These are phyloP conservation scores for Rhododendron ovatum DNA, from an alignment of 148 eudicot species.

Conservation along the genomic window DNA sequence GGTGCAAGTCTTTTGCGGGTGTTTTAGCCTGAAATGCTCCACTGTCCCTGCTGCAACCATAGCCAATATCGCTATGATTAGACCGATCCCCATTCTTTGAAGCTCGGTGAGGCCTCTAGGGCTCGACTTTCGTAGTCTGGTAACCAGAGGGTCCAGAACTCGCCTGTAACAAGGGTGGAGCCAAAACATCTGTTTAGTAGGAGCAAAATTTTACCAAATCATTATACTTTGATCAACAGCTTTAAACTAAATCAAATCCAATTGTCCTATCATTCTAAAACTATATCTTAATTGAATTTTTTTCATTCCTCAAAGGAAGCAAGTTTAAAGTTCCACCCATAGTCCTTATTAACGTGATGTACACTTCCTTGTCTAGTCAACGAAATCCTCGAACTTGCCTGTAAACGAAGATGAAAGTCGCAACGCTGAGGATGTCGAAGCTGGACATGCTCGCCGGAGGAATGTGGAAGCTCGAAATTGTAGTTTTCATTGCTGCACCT, in stretches of 20 bases:
- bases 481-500: slow-evolving; percentile 68
- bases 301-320: neutral
- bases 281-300: neutral
- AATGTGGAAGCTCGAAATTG: slow-evolving; percentile 33
- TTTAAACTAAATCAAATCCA: neutral
- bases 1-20: slow-evolving; percentile 20
- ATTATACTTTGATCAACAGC: neutral
- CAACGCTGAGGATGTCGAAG: slow-evolving; percentile 68
- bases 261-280: neutral
- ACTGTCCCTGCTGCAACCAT: slow-evolving; percentile 59
- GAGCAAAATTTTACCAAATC: neutral
- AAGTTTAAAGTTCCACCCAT: neutral
- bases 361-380: neutral
- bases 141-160: slow-evolving; percentile 39
- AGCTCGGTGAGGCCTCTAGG: slow-evolving; percentile 55
- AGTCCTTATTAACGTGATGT: neutral
- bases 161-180: slow-evolving; percentile 22
- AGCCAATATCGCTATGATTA: slow-evolving; percentile 46
- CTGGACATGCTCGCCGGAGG: slow-evolving; percentile 78
- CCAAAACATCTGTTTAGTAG: neutral
- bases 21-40: slow-evolving; percentile 44
- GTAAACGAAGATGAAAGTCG: slow-evolving; percentile 49
- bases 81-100: slow-evolving; percentile 65
- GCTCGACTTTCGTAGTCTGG: slow-evolving; percentile 21
- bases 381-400: slow-evolving; percentile 22